Evolutionary conservation across 2,329 filamentous ascomycete genomes (phyloP).

Genomic region (Nemania abortiva): DNA sequence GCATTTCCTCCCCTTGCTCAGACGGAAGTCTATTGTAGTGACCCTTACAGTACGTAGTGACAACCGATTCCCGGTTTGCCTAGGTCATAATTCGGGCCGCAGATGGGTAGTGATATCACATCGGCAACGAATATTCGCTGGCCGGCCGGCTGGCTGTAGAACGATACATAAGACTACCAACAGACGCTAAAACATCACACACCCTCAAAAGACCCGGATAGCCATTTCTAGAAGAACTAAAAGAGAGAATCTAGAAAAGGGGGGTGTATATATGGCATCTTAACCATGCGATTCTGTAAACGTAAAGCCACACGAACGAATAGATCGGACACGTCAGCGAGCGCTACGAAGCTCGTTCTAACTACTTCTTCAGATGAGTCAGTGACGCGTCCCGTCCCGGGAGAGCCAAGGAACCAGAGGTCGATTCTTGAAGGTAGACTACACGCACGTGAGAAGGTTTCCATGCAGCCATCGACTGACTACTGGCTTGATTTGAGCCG

Average conservation of each 20-base stretch:
- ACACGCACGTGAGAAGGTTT: not conserved
- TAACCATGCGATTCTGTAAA: not conserved
- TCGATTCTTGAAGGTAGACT: not conserved
- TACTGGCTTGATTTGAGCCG: not conserved
- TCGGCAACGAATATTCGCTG: not conserved
- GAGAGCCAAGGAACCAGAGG: not conserved
- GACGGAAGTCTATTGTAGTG: not conserved
- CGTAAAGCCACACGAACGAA: not conserved
- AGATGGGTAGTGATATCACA: not conserved
- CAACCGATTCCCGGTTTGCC: not conserved
- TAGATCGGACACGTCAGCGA: conserved; percentile 17
- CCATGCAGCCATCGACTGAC: too few relatives aligned
- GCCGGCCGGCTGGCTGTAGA: not conserved
- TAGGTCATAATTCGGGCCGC: not conserved
- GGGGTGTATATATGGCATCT: not conserved
- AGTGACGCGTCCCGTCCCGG: conserved; percentile 26
- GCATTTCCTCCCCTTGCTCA: not conserved
- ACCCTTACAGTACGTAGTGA: not conserved
- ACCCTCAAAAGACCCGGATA: not conserved
- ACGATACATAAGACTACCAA: not conserved
- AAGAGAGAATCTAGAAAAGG: not conserved
- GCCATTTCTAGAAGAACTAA: not conserved
- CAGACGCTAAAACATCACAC: not conserved
- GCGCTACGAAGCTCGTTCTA: not conserved
- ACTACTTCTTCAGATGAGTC: conserved; percentile 5